These are phyloP conservation scores for Lyophyllum decastes DNA, from an alignment of 768 basidiomycete species.

Conservation along the genomic window DNA sequence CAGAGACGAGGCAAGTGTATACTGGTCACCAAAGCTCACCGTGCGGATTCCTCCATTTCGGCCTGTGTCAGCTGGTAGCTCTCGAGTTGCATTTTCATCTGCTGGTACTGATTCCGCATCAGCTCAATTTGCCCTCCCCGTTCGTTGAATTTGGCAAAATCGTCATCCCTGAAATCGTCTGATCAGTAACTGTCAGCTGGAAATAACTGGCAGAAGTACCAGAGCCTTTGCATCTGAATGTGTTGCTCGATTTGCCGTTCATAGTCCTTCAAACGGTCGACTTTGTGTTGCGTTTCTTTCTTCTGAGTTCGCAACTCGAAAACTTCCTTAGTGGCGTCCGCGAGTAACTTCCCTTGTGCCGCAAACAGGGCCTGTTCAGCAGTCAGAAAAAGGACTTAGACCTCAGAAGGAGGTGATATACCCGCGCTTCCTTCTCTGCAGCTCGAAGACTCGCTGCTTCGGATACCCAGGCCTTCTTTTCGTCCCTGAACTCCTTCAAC, in stretches of 20 bases:
- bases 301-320: conserved; percentile 74
- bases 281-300: conserved; percentile 80
- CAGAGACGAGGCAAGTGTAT: background rate
- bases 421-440: conserved; percentile 71
- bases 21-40: conserved; percentile 41
- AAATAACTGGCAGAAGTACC: conserved; percentile 44
- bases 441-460: conserved; percentile 71
- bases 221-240: conserved; percentile 72
- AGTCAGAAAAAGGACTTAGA: background rate
- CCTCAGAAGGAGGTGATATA: conserved; percentile 23
- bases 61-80: conserved; percentile 55
- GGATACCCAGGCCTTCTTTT: conserved; percentile 74
- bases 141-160: conserved; percentile 70
- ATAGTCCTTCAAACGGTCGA: conserved; percentile 80
- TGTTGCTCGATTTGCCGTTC: conserved; percentile 87
- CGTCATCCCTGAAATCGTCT: conserved; percentile 58
- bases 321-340: conserved; percentile 67
- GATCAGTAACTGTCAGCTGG: background rate
- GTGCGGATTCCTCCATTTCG: conserved; percentile 57
- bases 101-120: conserved; percentile 59
- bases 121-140: conserved; percentile 57
- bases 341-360: conserved; percentile 69
- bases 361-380: conserved; percentile 58
- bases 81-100: conserved; percentile 66
- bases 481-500: conserved; percentile 71